These are phyloP conservation scores for Botryotinia globosa DNA, from an alignment of 2,329 filamentous ascomycete genomes.

Conservation along the genomic window DNA sequence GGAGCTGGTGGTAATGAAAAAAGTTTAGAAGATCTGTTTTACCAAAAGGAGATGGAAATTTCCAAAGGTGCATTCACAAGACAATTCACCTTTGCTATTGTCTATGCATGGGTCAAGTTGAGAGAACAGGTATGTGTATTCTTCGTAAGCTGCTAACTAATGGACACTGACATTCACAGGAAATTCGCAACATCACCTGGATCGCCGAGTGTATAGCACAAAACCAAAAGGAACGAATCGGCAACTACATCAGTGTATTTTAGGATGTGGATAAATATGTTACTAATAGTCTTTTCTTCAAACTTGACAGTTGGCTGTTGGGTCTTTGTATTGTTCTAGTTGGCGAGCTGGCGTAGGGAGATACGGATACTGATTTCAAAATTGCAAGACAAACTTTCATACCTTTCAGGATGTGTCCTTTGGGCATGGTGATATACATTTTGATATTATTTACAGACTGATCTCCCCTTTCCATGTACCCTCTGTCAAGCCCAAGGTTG, in stretches of 20 bases:
- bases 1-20: slow-evolving; percentile 77
- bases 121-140: slow-evolving; percentile 77
- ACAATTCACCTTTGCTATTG: slow-evolving; percentile 91
- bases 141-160: neutral
- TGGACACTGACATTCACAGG: slow-evolving; percentile 53
- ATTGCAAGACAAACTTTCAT: slow-evolving; percentile 34
- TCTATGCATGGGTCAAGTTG: slow-evolving; percentile 97
- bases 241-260: slow-evolving; percentile 98
- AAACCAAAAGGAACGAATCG: slow-evolving; percentile 98
- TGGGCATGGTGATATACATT: slow-evolving; percentile 27
- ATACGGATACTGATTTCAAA: slow-evolving; percentile 27
- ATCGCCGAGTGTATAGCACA: slow-evolving; percentile 99
- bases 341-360: slow-evolving; percentile 34
- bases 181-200: slow-evolving; percentile 99
- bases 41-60: slow-evolving; percentile 99
- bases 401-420: slow-evolving; percentile 19
- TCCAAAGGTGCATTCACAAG: slow-evolving; percentile 92
- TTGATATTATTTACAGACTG: slow-evolving; percentile 52
- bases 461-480: slow-evolving; percentile 93
- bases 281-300: slow-evolving; percentile 24
- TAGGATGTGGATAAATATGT: slow-evolving; percentile 42
- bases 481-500: slow-evolving; percentile 80
- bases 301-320: slow-evolving; percentile 20
- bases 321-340: slow-evolving; percentile 32
- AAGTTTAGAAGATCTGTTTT: slow-evolving; percentile 96